phyloP scores from a whole-genome alignment of 768 basidiomycete genomes.

The Tubosaeta sp. region DNA sequence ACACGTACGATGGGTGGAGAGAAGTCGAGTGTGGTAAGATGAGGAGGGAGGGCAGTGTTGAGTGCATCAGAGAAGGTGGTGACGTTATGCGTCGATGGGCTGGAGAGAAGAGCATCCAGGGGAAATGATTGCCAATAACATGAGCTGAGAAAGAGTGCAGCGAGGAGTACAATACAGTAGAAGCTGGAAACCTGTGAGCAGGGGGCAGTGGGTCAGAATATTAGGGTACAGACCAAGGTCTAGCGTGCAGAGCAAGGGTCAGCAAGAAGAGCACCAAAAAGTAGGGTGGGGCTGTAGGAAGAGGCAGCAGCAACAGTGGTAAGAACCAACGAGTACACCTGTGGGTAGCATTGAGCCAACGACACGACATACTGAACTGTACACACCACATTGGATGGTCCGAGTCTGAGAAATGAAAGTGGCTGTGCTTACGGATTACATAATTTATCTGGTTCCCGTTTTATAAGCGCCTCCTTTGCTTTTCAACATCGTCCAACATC shows the following conservation, averaged over 20 bases:
- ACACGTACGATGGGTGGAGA: constrained; percentile 59
- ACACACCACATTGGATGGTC: constrained; percentile 61
- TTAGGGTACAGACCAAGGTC: constrained; percentile 63
- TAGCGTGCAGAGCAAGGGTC: constrained; percentile 74
- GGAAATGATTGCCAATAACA: constrained; percentile 89
- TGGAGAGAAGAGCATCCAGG: constrained; percentile 54
- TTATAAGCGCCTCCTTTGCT: not conserved
- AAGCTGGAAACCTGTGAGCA: constrained; percentile 47
- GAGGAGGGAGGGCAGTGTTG: constrained; percentile 40
- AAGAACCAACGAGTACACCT: constrained; percentile 90
- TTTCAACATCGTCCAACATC: constrained; percentile 7
- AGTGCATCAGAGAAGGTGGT: constrained; percentile 71
- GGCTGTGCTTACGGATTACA: constrained; percentile 5
- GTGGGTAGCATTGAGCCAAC: not conserved
- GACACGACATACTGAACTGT: not conserved
- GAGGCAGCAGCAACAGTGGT: constrained; percentile 68
- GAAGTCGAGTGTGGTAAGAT: constrained; percentile 35
- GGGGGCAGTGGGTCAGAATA: not conserved
- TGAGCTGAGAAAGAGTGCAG: constrained; percentile 80
- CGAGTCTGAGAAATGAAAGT: not conserved
- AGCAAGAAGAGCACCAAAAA: constrained; percentile 75
- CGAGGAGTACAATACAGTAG: constrained; percentile 80
- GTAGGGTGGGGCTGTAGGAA: constrained; percentile 77
- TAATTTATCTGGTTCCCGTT: too few relatives aligned
- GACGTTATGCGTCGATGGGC: constrained; percentile 65